A percentile compares a stretch with the other conserved stretches of the same genome.
phyloP scores from a whole-genome alignment of 345 rosid genomes.

The Sisymbrium altissimum region DNA sequence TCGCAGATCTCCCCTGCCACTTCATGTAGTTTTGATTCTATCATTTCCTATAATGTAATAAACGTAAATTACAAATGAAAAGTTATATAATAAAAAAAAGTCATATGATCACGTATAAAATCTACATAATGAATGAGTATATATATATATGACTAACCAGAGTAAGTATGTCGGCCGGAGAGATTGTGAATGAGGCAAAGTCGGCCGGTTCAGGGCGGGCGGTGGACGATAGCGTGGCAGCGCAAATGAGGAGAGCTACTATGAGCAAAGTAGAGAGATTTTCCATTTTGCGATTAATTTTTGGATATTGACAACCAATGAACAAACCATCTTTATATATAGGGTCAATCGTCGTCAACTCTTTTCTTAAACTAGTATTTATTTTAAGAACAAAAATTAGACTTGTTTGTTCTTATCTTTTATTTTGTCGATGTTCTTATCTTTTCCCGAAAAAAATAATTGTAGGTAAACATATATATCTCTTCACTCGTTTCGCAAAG shows the following conservation, averaged over 20 bases:
- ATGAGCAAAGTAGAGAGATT: slow-evolving; percentile 20
- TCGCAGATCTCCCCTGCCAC: slow-evolving; percentile 43
- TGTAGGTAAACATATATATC: not conserved
- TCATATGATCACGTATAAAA: not conserved
- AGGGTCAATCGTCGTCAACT: slow-evolving; percentile 20
- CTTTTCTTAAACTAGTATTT: not conserved
- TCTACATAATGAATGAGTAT: not conserved
- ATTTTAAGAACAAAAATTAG: not conserved
- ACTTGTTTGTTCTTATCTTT: slow-evolving; percentile 17
- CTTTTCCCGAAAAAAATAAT: not conserved
- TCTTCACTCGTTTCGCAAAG: not conserved
- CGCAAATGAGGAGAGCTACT: slow-evolving; percentile 15
- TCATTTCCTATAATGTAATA: slow-evolving; percentile 28
- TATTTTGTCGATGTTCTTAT: slow-evolving; percentile 10
- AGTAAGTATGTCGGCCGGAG: slow-evolving; percentile 25
- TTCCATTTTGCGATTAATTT: slow-evolving; percentile 6
- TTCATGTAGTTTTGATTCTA: slow-evolving; percentile 31
- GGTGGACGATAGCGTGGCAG: slow-evolving; percentile 14
- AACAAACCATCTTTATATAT: slow-evolving; percentile 14
- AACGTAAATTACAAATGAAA: not conserved
- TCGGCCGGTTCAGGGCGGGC: slow-evolving; percentile 23
- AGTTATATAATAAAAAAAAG: not conserved
- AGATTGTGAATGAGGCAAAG: slow-evolving; percentile 22
- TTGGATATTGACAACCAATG: slow-evolving; percentile 8
- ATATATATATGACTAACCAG: slow-evolving; percentile 21